phyloP scores from a whole-genome alignment of 108 stramenopile genomes.

The Nitzschia palea region DNA sequence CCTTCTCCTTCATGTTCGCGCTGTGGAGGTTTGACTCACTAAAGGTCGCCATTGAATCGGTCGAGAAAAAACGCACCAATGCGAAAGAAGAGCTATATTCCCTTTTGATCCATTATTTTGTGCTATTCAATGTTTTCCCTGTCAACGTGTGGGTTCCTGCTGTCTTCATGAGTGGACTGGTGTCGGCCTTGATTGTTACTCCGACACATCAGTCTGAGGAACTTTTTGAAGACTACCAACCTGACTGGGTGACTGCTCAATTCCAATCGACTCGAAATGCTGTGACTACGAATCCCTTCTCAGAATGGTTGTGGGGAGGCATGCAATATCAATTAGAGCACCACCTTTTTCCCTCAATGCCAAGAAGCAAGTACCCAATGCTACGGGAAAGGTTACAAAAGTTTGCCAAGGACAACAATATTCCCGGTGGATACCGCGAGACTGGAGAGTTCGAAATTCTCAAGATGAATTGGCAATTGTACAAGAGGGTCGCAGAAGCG shows the following conservation, averaged over 20 bases:
- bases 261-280: conserved; percentile 91
- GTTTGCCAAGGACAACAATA: conserved; percentile 89
- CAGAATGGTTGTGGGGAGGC: conserved; percentile 93
- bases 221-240: conserved; percentile 81
- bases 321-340: conserved; percentile 97
- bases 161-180: conserved; percentile 82
- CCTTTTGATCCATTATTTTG: conserved; percentile 76
- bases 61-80: conserved; percentile 64
- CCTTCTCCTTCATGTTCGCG: conserved; percentile 85
- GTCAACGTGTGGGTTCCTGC: conserved; percentile 79
- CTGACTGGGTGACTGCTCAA: conserved; percentile 90
- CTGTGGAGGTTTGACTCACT: conserved; percentile 90
- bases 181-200: conserved; percentile 92
- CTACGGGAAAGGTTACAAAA: conserved; percentile 74
- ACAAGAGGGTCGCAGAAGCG: conserved; percentile 69
- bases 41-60: conserved; percentile 69
- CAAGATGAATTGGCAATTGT: conserved; percentile 84
- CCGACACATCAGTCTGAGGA: conserved; percentile 93
- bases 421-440: conserved; percentile 86
- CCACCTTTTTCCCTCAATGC: conserved; percentile 95
- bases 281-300: conserved; percentile 81
- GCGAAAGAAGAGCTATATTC: conserved; percentile 74
- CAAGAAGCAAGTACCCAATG: conserved; percentile 81
- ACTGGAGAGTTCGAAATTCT: conserved; percentile 83
- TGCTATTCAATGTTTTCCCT: conserved; percentile 74